Base-by-base conservation (phyloP, 1,284 basidiomycete genomes). In the Uromyces viciae-fabae region DNA sequence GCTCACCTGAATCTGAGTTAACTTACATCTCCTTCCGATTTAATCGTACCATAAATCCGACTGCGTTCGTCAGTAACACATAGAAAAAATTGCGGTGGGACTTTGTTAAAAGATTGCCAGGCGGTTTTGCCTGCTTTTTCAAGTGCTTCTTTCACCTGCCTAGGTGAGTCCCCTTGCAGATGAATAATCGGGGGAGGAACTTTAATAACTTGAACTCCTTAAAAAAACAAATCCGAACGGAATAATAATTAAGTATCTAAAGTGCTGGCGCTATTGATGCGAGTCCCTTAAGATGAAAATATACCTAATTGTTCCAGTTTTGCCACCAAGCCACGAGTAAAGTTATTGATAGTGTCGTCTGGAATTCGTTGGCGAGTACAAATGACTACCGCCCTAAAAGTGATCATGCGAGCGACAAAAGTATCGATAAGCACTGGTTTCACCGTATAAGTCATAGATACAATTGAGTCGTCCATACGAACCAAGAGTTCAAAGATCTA, bases 11-110 rank as follows among this genome's bases (percentile, higher is more conserved):
- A 43, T 14, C 5, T 25, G 7, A 40, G 33, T 31, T 7, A 46
- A 69, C 77, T 60, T 43, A 79, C 77, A 49, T 79, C 77, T 15
- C 77, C 66, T 79, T 79, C 77, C 19, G 28, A 22, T 42, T 79
- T 79, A 28, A 79, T 79, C 31, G 14, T 49, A 19, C 33, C 25
- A 38, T 79, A 79, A 3, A 36, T n/a, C 4, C 17, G 56, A 58
- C 66, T 71, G 3, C 58, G 49, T 2, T 79, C 68, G 14, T 79
- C 77, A 36, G 75, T 77, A 19, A 77, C 52, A n/a, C 75, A 77
- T 36, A 77, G n/a, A 28, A 77, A 68, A 8, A 77, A 19, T 40
- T 77, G 75, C 3, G 75, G 75, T 38, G 72, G 72, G 33, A 8
- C n/a, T 38, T 40, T 43, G 2, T 43, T 17, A 38, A 77, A 77